Base-by-base conservation (phyloP, 1,284 basidiomycete species). In the Moniliella sp. region DNA sequence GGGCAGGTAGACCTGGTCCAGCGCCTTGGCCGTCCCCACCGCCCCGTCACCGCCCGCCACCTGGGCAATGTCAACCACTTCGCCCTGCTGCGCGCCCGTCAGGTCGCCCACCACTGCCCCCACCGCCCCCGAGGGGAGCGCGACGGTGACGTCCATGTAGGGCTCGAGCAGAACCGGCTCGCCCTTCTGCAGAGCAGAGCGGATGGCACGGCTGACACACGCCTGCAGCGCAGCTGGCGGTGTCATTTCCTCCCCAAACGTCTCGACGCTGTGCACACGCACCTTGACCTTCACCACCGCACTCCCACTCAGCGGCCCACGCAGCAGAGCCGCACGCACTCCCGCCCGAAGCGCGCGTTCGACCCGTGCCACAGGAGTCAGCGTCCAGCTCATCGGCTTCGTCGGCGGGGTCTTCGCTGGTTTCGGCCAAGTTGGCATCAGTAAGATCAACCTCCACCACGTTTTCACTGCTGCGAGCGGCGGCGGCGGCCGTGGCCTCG, bases 21-120 rank as follows among this genome's bases (percentile, higher is more conserved):
- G 21, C 4, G 4, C 7, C 12, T 9, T n/a, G n/a, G 14, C 10
- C n/a, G 68, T 46, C 49, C 69, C 75, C 2, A 69, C 66, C 9
- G 31, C 35, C 18, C 58, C 63, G 3, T 66, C 53, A 9, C 67
- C 65, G 26, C 67, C 71, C 10, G 66, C 65, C 5, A 62, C 65
- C 27, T 64, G 64, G 2, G 43, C 30, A 9, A 58, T 50, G 4
- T 53, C 48, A 5, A 42, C 25, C 10, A 58, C 48, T 9, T 37
- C 14, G 1, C 49, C 55, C 16, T 40, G 37, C 32, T 58, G 55
- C 32, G 52, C 50, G 21, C 40, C 36, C 3, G 46, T 51, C 26
- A 58, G 39, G 32, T 58, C 53, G 11, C 40, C 37, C 12, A 57
- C 45, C 11, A 58, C 48, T 18, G 47, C 47, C 15, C 55, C 55